These are phyloP conservation scores for Mycena leptocephala DNA, from an alignment of 768 basidiomycete species.

Conservation along the genomic window DNA sequence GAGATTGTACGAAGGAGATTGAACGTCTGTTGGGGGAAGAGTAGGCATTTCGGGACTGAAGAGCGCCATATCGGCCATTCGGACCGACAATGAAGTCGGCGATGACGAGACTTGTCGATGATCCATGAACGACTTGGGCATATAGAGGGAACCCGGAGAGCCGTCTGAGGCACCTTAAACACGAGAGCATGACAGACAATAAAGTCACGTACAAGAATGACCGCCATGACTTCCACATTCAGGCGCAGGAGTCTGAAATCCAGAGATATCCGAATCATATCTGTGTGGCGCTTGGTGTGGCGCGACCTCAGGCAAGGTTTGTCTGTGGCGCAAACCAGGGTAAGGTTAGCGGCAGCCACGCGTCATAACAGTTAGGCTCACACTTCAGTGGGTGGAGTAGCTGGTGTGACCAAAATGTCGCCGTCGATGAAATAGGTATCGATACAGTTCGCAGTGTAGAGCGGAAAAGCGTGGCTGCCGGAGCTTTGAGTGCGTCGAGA, in stretches of 20 bases:
- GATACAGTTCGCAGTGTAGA: background rate
- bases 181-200: background rate
- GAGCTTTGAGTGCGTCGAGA: background rate
- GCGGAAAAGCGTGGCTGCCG: background rate
- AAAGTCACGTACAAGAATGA: background rate
- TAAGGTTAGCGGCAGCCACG: background rate
- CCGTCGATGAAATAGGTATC: background rate
- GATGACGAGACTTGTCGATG: background rate
- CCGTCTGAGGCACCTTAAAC: background rate
- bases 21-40: background rate
- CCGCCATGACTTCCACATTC: background rate
- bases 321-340: no score
- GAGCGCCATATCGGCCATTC: background rate
- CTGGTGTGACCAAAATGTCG: background rate
- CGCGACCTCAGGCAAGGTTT: background rate
- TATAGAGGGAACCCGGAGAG: background rate
- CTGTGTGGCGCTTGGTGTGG: background rate
- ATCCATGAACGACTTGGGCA: background rate
- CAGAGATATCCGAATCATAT: background rate
- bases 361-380: background rate
- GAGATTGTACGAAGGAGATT: background rate
- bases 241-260: background rate
- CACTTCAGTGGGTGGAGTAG: slow-evolving; percentile 1
- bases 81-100: background rate
- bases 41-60: background rate